phyloP scores from a whole-genome alignment of 2,329 filamentous ascomycete genomes.

The Nemania bipapillata region DNA sequence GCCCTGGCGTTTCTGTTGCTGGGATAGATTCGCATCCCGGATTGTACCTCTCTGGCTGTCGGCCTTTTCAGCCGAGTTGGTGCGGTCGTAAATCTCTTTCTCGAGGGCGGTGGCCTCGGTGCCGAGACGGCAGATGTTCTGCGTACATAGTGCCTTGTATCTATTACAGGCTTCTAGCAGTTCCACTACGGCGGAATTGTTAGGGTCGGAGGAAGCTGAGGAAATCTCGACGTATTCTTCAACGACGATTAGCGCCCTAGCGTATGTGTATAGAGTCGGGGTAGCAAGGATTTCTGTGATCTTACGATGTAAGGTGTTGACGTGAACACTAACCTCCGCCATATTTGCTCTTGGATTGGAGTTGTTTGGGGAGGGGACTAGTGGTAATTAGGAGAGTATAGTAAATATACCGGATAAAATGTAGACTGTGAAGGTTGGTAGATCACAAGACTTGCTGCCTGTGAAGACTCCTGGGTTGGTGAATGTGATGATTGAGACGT shows the following conservation, averaged over 20 bases:
- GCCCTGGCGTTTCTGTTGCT: neutral
- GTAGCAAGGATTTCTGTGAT: neutral
- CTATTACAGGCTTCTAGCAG: neutral
- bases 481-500: neutral
- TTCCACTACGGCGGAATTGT: neutral
- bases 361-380: neutral
- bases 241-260: neutral
- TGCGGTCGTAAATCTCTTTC: constrained; percentile 10
- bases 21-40: neutral
- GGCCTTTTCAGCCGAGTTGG: neutral
- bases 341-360: neutral
- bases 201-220: neutral
- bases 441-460: constrained; percentile 9
- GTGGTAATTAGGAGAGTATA: neutral
- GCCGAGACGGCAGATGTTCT: neutral
- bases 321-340: neutral
- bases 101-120: neutral
- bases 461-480: neutral
- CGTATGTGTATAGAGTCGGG: constrained; percentile 14
- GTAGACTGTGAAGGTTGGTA: neutral
- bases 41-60: too few species aligned
- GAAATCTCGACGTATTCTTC: constrained; percentile 17
- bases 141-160: neutral
- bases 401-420: neutral
- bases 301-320: neutral